phyloP scores from a whole-genome alignment of 2,329 filamentous ascomycete species.

The Verruconis gallopava region DNA sequence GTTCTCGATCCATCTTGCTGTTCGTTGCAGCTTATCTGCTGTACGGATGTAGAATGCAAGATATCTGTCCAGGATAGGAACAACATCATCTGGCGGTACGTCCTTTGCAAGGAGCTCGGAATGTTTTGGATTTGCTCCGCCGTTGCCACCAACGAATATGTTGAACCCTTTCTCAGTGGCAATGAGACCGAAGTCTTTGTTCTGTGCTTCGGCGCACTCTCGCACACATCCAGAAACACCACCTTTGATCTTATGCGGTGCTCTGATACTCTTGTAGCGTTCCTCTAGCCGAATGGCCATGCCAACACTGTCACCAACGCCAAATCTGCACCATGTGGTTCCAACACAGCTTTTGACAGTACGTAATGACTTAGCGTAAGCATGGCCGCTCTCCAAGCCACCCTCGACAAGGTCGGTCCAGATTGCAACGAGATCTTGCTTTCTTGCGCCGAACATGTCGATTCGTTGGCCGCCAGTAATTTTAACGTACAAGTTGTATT shows the following conservation, averaged over 20 bases:
- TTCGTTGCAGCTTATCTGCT: slow-evolving; percentile 79
- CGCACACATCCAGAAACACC: slow-evolving; percentile 85
- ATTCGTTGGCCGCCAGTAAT: slow-evolving; percentile 88
- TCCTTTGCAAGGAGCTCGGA: slow-evolving; percentile 76
- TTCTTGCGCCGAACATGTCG: slow-evolving; percentile 83
- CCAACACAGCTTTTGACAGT: slow-evolving; percentile 90
- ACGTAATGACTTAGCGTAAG: slow-evolving; percentile 76
- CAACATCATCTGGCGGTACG: slow-evolving; percentile 67
- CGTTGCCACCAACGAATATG: slow-evolving; percentile 81
- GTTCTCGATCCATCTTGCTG: slow-evolving; percentile 74
- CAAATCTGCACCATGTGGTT: slow-evolving; percentile 81
- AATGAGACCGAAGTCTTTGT: slow-evolving; percentile 87
- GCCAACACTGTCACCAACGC: slow-evolving; percentile 79
- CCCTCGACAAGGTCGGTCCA: slow-evolving; percentile 71
- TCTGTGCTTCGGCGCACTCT: slow-evolving; percentile 85
- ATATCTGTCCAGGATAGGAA: slow-evolving; percentile 77
- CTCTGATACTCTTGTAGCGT: slow-evolving; percentile 82
- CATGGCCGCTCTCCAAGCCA: slow-evolving; percentile 82
- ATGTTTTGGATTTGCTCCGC: slow-evolving; percentile 72
- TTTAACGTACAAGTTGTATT: slow-evolving; percentile 77
- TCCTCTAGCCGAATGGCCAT: slow-evolving; percentile 82
- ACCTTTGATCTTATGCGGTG: slow-evolving; percentile 82
- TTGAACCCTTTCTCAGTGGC: slow-evolving; percentile 91
- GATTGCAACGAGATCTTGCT: slow-evolving; percentile 71
- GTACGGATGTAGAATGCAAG: slow-evolving; percentile 91